Conservation (phyloP, 2,329 filamentous ascomycete genomes). For the Apiospora aurea region DNA sequence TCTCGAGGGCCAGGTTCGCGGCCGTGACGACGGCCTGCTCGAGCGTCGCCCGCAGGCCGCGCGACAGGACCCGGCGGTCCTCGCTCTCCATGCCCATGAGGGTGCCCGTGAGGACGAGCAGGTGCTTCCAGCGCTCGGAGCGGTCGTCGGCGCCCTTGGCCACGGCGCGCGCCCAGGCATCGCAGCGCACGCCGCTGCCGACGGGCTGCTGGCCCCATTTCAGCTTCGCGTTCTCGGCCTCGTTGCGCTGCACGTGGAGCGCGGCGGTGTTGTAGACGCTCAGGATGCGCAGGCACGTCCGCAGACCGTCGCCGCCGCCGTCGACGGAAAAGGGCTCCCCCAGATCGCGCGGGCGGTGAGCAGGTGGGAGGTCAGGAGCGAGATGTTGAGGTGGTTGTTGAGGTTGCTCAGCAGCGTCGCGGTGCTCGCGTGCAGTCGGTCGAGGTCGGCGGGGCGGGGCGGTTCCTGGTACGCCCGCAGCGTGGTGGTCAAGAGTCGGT, state of each 20-base stretch:
- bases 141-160: constrained; percentile 64
- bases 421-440: constrained; percentile 70
- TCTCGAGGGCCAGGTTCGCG: constrained; percentile 75
- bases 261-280: constrained; percentile 76
- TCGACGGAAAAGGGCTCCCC: constrained; percentile 39
- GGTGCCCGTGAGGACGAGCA: constrained; percentile 80
- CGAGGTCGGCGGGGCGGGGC: constrained; percentile 57
- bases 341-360: constrained; percentile 76
- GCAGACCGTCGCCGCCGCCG: constrained; percentile 64
- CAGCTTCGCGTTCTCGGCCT: constrained; percentile 47
- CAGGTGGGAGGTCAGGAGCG: constrained; percentile 75
- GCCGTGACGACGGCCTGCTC: constrained; percentile 78
- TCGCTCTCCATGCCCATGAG: constrained; percentile 77
- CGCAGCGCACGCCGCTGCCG: constrained; percentile 54
- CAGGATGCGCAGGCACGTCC: constrained; percentile 69
- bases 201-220: constrained; percentile 38
- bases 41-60: constrained; percentile 69
- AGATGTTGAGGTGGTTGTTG: constrained; percentile 77
- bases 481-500: constrained; percentile 71
- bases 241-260: constrained; percentile 58
- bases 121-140: constrained; percentile 79
- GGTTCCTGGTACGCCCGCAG: constrained; percentile 65
- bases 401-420: constrained; percentile 72
- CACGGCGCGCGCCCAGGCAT: constrained; percentile 64
- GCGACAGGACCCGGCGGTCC: constrained; percentile 68